These are phyloP conservation scores for Skeletonema costatum DNA, from an alignment of 108 stramenopile species.

Conservation along the genomic window DNA sequence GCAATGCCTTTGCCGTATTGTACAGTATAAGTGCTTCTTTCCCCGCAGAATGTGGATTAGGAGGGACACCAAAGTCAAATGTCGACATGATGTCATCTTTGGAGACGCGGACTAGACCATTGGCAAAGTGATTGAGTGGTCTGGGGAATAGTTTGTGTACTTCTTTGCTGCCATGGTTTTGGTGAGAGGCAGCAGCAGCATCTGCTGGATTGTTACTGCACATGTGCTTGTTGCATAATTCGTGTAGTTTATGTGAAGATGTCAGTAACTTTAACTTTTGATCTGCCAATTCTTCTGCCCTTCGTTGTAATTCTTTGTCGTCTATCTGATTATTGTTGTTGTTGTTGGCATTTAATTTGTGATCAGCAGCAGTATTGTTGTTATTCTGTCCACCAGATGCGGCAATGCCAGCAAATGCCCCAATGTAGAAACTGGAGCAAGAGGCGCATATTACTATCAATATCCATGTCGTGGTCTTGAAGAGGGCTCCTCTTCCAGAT, in stretches of 20 bases:
- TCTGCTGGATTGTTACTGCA: not conserved
- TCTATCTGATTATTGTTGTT: not conserved
- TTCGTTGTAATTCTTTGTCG: conserved; percentile 2
- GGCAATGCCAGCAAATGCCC: not conserved
- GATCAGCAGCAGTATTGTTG: not conserved
- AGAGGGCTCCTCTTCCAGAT: not conserved
- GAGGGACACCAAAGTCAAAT: not conserved
- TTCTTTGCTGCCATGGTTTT: not conserved
- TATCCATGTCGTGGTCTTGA: not conserved
- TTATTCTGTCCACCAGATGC: not conserved
- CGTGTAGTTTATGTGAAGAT: not conserved
- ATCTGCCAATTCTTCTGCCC: not conserved
- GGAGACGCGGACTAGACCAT: not conserved
- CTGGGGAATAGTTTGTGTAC: not conserved
- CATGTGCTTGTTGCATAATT: not conserved
- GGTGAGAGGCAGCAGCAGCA: not conserved
- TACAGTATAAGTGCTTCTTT: not conserved
- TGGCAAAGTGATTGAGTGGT: not conserved
- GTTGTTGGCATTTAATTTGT: not conserved
- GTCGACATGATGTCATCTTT: not conserved
- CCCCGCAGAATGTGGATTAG: not conserved
- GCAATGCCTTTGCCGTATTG: not conserved
- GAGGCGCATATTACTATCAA: conserved; percentile 9
- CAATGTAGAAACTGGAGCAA: conserved; percentile 7
- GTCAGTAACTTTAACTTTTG: not conserved